phyloP scores from a whole-genome alignment of 495 filamentous ascomycete species.

The Lentithecium fluviatile region DNA sequence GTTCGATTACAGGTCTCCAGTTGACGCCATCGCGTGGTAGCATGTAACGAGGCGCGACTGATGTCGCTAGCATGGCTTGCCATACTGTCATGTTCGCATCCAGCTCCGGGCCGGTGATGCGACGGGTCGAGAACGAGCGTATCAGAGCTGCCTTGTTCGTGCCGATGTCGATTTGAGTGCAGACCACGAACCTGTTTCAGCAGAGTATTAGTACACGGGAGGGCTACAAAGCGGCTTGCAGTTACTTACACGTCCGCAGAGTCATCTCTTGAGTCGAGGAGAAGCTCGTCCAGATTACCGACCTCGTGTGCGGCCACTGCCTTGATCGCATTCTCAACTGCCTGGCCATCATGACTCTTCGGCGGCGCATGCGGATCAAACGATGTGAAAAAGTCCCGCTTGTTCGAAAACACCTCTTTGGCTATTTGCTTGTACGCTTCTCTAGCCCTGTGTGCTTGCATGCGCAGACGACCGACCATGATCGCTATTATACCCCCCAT shows the following conservation, averaged over 20 bases:
- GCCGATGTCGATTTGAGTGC: slow-evolving; percentile 17
- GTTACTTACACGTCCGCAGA: slow-evolving; percentile 29
- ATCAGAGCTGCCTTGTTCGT: slow-evolving; percentile 19
- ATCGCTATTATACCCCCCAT: slow-evolving; percentile 95
- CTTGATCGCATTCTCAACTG: slow-evolving; percentile 85
- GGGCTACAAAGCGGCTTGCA: not conserved
- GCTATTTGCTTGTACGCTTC: slow-evolving; percentile 91
- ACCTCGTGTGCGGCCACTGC: slow-evolving; percentile 58
- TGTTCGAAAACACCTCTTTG: slow-evolving; percentile 87
- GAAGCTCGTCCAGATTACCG: slow-evolving; percentile 1
- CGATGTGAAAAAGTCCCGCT: slow-evolving; percentile 41
- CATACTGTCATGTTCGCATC: slow-evolving; percentile 89
- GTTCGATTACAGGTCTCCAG: slow-evolving; percentile 37
- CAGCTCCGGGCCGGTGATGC: slow-evolving; percentile 70
- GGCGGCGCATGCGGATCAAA: slow-evolving; percentile 84
- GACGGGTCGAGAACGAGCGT: slow-evolving; percentile 23
- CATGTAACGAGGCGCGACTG: slow-evolving; percentile 83
- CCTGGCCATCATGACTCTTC: slow-evolving; percentile 88
- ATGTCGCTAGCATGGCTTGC: slow-evolving; percentile 90
- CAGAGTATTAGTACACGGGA: not conserved
- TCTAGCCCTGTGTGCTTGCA: slow-evolving; percentile 91
- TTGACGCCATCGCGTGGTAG: slow-evolving; percentile 51
- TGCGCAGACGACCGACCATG: slow-evolving; percentile 88
- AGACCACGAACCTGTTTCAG: slow-evolving; percentile 18
- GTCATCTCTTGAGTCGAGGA: slow-evolving; percentile 15